These are phyloP conservation scores for Talaromyces marneffei DNA, from an alignment of 2,329 filamentous ascomycete species.

Conservation along the genomic window DNA sequence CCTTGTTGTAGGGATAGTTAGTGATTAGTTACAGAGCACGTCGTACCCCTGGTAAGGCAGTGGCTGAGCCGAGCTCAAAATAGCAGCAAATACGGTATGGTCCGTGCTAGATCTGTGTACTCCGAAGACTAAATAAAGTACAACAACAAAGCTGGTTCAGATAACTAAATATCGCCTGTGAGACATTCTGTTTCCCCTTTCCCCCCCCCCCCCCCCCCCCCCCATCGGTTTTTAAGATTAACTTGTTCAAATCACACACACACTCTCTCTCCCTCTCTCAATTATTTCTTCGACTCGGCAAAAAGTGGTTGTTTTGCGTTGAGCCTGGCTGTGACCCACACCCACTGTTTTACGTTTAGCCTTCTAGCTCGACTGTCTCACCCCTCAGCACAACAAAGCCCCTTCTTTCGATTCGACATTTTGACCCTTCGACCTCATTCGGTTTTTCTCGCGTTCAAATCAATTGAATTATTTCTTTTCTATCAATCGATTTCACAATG, in stretches of 20 bases:
- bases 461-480: background rate
- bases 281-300: background rate
- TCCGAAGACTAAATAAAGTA: no score
- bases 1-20: background rate
- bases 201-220: no score
- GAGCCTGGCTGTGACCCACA: constrained; percentile 6
- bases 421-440: background rate
- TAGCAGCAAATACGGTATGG: background rate
- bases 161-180: background rate
- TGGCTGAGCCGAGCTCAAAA: background rate
- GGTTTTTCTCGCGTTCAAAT: background rate
- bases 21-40: no score
- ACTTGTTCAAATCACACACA: background rate
- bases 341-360: background rate
- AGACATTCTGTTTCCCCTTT: background rate
- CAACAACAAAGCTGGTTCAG: background rate
- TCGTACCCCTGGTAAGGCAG: background rate
- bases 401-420: background rate
- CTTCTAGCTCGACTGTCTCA: background rate
- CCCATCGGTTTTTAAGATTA: no score
- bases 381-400: constrained; percentile 4
- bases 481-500: background rate
- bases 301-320: background rate
- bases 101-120: background rate
- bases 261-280: background rate